Evolutionary conservation across 257 asterid genomes (phyloP), one percentile per base, ranked within the genome.

Genomic region (Lycium barbarum): DNA sequence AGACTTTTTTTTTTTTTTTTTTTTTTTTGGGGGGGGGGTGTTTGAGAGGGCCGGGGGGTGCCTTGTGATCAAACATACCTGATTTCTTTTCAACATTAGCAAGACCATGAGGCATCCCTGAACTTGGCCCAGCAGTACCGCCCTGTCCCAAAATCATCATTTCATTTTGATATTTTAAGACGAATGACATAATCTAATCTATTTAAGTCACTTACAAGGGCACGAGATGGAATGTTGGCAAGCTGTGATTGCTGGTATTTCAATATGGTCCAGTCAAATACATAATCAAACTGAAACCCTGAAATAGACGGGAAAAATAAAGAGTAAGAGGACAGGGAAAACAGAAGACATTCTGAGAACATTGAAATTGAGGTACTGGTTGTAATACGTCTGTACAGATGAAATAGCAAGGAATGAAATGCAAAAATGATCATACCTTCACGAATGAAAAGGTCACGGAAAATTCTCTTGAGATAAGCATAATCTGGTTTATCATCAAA

Each of bases 401-500:
- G 66, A 26, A 51, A 76, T 13, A 76, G 33, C 22, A 53, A 53
- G 33, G 49, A 26, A 53, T 78, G 65, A 2, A 78, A 15, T 15
- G 66, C 49, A 22, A 55, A 78, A 51, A 65, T 5, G 63, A 49
- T 17, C 79, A 71, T 88, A 94, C 98, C 98, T 94, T 94, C 98
- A 20, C 95, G 95, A 73, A 91, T 91, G 82, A 92, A 94, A 84
- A 93, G 97, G 85, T 94, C 98, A 18, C 96, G 93, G 89, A 93
- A 93, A 71, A 90, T 92, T 90, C 92, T 93, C 89, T 90, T 93
- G 73, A 94, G 90, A 88, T 91, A 91, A 45, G 97, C 91, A 85
- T 94, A 94, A 90, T 94, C 97, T 80, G 97, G 96, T 83, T 93
- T 94, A 84, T 90, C 98, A 38, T 94, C 95, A 84, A 94, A 94